These are phyloP conservation scores for Apiosordaria backusii DNA, from an alignment of 495 filamentous ascomycete species.

Conservation along the genomic window DNA sequence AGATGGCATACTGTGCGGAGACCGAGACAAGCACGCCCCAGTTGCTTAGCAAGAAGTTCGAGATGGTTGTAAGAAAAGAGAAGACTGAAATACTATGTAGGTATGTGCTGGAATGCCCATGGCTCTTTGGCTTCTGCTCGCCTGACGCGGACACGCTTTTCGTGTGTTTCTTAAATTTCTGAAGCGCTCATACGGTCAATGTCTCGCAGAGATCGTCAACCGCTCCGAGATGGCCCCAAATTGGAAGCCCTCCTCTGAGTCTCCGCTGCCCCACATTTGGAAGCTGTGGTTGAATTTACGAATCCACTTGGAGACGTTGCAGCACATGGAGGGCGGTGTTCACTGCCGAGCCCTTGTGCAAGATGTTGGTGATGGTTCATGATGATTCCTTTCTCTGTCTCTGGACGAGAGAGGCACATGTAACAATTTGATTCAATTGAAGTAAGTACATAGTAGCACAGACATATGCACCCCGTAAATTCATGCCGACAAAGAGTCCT, in stretches of 20 bases:
- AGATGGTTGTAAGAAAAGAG: background rate
- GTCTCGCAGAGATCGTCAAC: constrained; percentile 4
- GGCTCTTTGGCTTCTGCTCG: background rate
- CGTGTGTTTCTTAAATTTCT: background rate
- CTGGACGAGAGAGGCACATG: background rate
- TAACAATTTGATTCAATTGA: background rate
- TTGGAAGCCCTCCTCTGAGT: background rate
- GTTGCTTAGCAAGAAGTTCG: background rate
- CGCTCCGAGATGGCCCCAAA: background rate
- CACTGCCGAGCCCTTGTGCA: background rate
- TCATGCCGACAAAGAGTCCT: background rate
- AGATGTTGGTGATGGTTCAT: background rate
- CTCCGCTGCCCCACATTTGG: background rate
- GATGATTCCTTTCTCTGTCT: background rate
- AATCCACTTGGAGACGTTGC: background rate
- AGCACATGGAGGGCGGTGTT: background rate
- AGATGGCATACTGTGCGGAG: background rate
- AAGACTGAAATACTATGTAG: background rate
- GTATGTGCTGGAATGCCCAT: background rate
- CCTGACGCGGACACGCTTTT: background rate
- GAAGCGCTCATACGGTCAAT: background rate
- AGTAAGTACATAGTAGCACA: background rate
- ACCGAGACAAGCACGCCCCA: background rate
- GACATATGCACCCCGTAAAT: background rate
- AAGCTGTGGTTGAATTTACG: background rate